These are phyloP conservation scores for Antrodiella citrinella DNA, from an alignment of 768 basidiomycete species.

Conservation along the genomic window DNA sequence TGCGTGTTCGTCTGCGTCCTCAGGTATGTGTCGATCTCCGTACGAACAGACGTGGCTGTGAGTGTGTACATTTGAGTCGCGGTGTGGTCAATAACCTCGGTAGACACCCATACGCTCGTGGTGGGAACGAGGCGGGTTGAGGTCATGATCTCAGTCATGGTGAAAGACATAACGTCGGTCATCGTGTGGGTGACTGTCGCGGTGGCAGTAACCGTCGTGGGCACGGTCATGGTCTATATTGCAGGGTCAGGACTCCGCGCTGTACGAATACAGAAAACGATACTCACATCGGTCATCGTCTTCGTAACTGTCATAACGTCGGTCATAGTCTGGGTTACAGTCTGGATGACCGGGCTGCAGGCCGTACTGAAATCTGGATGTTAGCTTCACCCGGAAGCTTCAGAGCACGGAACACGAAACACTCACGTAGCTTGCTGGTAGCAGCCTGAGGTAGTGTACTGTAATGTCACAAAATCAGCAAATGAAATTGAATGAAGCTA, in stretches of 20 bases:
- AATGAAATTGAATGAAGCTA: not conserved
- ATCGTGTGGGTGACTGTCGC: conserved; percentile 18
- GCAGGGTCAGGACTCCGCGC: not conserved
- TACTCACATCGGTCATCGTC: conserved; percentile 13
- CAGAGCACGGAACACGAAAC: not conserved
- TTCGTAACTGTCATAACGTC: conserved; percentile 2
- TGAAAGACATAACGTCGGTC: conserved; percentile 12
- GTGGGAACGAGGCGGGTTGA: conserved; percentile 47
- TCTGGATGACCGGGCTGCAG: conserved; percentile 9
- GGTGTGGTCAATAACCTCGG: conserved; percentile 50
- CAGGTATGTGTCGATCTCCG: conserved; percentile 47
- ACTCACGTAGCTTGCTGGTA: conserved; percentile 33
- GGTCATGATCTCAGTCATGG: conserved; percentile 20
- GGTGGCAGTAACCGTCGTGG: conserved; percentile 35
- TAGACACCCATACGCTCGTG: conserved; percentile 59
- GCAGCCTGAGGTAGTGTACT: conserved; percentile 38
- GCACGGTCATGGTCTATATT: conserved; percentile 29
- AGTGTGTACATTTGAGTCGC: conserved; percentile 46
- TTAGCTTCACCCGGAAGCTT: not conserved
- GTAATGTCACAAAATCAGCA: not conserved
- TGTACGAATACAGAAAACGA: no score
- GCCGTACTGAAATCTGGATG: not conserved
- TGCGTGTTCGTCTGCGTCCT: conserved; percentile 28
- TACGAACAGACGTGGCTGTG: conserved; percentile 57
- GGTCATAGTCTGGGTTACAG: conserved; percentile 22